phyloP scores from a whole-genome alignment of 805 yeast genomes.

The Soucietia sequanensis region DNA sequence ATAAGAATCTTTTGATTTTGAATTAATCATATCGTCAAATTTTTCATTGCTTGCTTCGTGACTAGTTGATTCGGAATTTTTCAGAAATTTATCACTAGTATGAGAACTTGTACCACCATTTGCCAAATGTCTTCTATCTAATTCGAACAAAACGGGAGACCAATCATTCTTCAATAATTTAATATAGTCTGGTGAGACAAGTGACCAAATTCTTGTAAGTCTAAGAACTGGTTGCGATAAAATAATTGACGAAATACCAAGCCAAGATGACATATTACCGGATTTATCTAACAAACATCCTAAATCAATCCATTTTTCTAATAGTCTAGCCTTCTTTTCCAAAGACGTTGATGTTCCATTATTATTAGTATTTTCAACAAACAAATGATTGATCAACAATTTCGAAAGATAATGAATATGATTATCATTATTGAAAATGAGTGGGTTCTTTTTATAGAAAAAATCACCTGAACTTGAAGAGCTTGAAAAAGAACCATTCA shows the following conservation, averaged over 20 bases:
- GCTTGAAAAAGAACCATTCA: conserved; percentile 18
- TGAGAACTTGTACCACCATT: conserved; percentile 20
- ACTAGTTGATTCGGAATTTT: not conserved
- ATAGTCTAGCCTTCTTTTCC: conserved; percentile 57
- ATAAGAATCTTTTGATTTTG: conserved; percentile 44
- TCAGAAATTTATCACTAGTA: conserved; percentile 3
- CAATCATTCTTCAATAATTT: conserved; percentile 73
- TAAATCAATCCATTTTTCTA: conserved; percentile 81
- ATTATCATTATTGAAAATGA: conserved; percentile 63
- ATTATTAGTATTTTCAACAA: conserved; percentile 44
- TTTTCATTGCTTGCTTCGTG: conserved; percentile 5
- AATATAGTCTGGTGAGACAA: conserved; percentile 57
- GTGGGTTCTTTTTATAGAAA: conserved; percentile 63
- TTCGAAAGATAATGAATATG: conserved; percentile 80
- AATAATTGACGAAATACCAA: conserved; percentile 79
- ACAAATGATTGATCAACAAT: conserved; percentile 65
- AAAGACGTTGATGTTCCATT: conserved; percentile 15
- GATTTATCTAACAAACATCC: conserved; percentile 73
- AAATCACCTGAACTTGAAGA: conserved; percentile 16
- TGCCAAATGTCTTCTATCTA: conserved; percentile 69
- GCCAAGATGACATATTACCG: conserved; percentile 95
- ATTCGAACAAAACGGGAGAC: conserved; percentile 90
- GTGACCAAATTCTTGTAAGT: conserved; percentile 70
- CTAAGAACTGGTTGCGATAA: conserved; percentile 83
- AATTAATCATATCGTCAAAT: conserved; percentile 15